Conservation (phyloP, 768 basidiomycete genomes). For the Suillus spraguei region DNA sequence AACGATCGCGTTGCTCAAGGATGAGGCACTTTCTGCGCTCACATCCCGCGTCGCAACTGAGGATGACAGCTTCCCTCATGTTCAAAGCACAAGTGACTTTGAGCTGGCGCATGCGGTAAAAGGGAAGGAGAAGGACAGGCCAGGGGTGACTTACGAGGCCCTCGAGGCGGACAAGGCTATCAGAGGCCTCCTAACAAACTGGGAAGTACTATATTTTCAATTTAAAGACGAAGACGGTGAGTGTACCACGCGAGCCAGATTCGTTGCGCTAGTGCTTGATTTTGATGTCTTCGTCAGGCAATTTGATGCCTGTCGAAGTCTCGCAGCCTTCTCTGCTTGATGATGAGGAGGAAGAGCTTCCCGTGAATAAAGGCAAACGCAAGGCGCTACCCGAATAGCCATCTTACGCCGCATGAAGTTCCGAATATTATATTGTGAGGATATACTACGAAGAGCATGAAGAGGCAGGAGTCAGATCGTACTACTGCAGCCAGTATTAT, state of each 20-base stretch:
- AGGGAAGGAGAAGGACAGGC: constrained; percentile 51
- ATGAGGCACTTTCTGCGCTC: constrained; percentile 64
- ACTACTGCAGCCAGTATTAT: constrained; percentile 1
- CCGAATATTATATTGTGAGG: neutral
- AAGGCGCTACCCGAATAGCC: constrained; percentile 46
- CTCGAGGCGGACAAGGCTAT: constrained; percentile 46
- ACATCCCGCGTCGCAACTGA: constrained; percentile 43
- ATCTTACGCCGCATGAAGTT: neutral
- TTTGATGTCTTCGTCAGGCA: constrained; percentile 40
- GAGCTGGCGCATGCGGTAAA: constrained; percentile 61
- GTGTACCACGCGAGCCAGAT: constrained; percentile 23
- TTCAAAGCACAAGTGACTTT: constrained; percentile 50
- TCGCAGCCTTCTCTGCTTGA: constrained; percentile 59
- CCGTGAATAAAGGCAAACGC: constrained; percentile 59
- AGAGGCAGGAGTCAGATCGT: neutral
- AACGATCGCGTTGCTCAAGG: constrained; percentile 60
- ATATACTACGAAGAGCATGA: constrained; percentile 1
- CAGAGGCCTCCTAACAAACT: constrained; percentile 56
- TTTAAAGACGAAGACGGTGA: constrained; percentile 67
- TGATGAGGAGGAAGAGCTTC: constrained; percentile 55
- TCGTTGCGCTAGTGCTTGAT: constrained; percentile 5
- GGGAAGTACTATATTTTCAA: constrained; percentile 70
- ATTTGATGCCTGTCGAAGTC: constrained; percentile 60
- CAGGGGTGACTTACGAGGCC: constrained; percentile 47
- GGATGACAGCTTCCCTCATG: constrained; percentile 38